Evolutionary conservation across 2,329 filamentous ascomycete genomes (phyloP).

Genomic region (Thelonectria olida): DNA sequence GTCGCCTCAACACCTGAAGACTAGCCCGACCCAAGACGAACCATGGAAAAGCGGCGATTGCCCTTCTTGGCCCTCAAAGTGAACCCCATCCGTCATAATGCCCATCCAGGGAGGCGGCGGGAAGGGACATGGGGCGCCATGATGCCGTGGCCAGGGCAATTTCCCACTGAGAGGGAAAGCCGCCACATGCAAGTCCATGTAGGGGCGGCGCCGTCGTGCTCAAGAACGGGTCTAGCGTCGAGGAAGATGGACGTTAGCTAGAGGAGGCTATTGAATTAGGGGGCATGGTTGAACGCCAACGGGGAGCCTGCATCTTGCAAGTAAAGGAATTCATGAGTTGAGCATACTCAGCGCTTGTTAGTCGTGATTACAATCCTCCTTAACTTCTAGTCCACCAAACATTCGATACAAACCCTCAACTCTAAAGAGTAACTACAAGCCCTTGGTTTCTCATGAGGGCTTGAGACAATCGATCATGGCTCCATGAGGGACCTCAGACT

Average conservation of each 20-base stretch:
- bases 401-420: too few relatives aligned
- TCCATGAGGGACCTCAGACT: not conserved
- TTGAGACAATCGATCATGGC: not conserved
- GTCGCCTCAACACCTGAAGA: not conserved
- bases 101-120: constrained; percentile 15
- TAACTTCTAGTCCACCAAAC: not conserved
- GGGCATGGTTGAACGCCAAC: not conserved
- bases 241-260: constrained; percentile 18
- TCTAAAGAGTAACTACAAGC: too few relatives aligned
- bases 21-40: constrained; percentile 12
- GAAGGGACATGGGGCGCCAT: constrained; percentile 10
- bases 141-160: constrained; percentile 24
- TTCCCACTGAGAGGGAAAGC: constrained; percentile 24
- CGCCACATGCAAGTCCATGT: not conserved
- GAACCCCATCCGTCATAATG: constrained; percentile 11
- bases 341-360: not conserved
- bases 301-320: not conserved
- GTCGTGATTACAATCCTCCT: not conserved
- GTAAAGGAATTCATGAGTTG: not conserved
- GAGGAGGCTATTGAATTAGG: constrained; percentile 24
- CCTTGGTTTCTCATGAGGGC: not conserved
- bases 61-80: constrained; percentile 31
- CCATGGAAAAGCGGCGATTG: constrained; percentile 33
- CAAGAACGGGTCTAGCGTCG: constrained; percentile 46
- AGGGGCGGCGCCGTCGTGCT: constrained; percentile 26